A percentile compares a stretch with the other conserved stretches of the same genome.
Conservation (phyloP, 2,329 filamentous ascomycete species). For the Fusarium mexicanum region DNA sequence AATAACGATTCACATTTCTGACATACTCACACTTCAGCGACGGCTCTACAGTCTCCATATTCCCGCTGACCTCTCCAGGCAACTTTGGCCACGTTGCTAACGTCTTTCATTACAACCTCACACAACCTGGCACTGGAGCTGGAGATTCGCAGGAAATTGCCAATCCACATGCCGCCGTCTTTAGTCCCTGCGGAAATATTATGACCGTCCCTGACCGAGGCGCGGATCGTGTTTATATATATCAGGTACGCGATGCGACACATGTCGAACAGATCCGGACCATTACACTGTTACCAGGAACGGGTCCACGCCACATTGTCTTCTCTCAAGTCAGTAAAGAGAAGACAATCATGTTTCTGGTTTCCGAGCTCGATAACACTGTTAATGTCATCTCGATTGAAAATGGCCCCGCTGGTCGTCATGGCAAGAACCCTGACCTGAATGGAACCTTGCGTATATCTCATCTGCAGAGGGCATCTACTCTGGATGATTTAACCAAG, state of each 20-base stretch:
- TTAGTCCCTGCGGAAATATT: neutral
- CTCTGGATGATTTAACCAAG: neutral
- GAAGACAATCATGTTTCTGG: neutral
- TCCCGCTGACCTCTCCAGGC: neutral
- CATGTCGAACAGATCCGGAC: neutral
- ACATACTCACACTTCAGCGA: rapidly evolving
- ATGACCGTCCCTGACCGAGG: neutral
- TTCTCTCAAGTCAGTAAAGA: neutral
- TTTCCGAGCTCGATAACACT: neutral
- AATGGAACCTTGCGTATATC: neutral
- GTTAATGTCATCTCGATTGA: neutral
- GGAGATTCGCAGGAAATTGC: neutral
- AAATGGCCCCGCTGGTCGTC: rapidly evolving
- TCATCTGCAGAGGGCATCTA: neutral
- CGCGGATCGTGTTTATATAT: neutral
- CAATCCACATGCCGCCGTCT: neutral
- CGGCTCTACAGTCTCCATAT: neutral
- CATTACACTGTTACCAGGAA: neutral
- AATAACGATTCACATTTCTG: rapidly evolving
- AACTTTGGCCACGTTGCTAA: neutral
- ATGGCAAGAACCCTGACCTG: neutral
- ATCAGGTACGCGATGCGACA: neutral
- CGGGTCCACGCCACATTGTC: neutral
- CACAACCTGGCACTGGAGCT: neutral
- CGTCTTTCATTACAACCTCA: neutral